Base-by-base conservation (phyloP, 2,329 filamentous ascomycete species). In the Juglanconis juglandina region DNA sequence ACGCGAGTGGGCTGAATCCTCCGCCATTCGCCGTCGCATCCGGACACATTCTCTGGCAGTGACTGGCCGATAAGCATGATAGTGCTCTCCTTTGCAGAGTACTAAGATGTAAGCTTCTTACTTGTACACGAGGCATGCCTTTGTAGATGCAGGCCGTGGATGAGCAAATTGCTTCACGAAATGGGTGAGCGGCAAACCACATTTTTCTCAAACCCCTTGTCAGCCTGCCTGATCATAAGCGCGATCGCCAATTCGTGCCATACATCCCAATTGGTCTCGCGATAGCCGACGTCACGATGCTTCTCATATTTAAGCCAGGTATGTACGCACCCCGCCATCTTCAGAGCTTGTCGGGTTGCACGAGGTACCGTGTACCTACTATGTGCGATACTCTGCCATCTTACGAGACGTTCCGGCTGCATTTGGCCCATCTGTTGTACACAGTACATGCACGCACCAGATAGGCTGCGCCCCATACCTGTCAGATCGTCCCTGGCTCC, bases 401-500 rank as follows among this genome's bases (percentile, higher is more conserved):
- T 41, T 55, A 50, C 51, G 33, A 42, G 42, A 37, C 35, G 37
- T 41, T 33, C 24, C 46, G 44, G 58, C 57, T 62, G 55, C 53
- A 55, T 55, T 24, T 24, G 24, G 24, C 24, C 24, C 24, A 24
- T 24, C 24, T 24, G 11, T 46, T 44, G 34, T 32, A 35, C 39
- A 37, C 13, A 46, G 53, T 54, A 60, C 35, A 39, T 60, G 57
- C 57, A 62, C 51, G 39, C 57, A 55, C 57, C 42, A 56, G 33
- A 52, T 34, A 24, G 55, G 51, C 60, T 62, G 60, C 60, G 60
- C 60, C 60, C 41, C 53, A 37, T 54, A 53, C 60, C 57, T 58
- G 60, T 62, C 60, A 62, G 60, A 60, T 46, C 32, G 42, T 54
- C 60, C 57, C 48, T 60, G 48, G 37, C 42, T 59, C 47, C 39